Evolutionary conservation across 345 rosid species (phyloP), one percentile per base, ranked within the genome.

Genomic region (Tarenaya hassleriana): DNA sequence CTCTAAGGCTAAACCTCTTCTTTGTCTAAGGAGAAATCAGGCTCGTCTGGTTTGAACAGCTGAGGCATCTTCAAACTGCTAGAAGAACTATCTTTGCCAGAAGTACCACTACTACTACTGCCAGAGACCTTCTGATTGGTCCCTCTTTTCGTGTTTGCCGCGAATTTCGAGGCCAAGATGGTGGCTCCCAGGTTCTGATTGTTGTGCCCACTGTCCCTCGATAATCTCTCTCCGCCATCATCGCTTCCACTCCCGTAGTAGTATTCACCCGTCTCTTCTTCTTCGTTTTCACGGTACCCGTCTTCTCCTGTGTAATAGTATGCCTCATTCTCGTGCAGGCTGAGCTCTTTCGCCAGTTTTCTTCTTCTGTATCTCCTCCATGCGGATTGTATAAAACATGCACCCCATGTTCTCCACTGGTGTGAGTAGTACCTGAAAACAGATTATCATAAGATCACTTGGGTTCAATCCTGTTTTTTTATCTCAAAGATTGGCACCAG

Each of bases 331-430:
- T 81, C 88, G 15, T 56, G 71, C 14, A 41, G n/a, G 18, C 73
- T 69, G 64, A 87, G 72, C 47, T 80, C 83, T 73, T 68, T 81
- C 2, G 79, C 79, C 17, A 75, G 53, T 60, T 75, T 76, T 60
- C 86, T 73, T 74, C 76, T 81, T 20, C 56, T 77, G 57, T 48
- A 63, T 60, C 84, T 81, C 68, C 97, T 83, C 97, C 97, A 92
- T 21, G 83, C 82, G 7, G 88, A 66, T 67, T 92, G 94, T 24
- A 88, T 67, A 62, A 81, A 83, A 76, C 97, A 85, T 2, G 91
- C 71, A 7, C 78, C 95, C 97, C 98, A 88, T 19, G 94, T 79
- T 61, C 95, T 50, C 97, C 97, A 92, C 37, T 85, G 97, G 60
- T 84, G 98, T 20, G 96, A 92, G 54, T 92, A 92, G 73, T 88